Evolutionary conservation across 176 grass and related monocot genomes (phyloP).

Genomic region (Aegilops speltoides): DNA sequence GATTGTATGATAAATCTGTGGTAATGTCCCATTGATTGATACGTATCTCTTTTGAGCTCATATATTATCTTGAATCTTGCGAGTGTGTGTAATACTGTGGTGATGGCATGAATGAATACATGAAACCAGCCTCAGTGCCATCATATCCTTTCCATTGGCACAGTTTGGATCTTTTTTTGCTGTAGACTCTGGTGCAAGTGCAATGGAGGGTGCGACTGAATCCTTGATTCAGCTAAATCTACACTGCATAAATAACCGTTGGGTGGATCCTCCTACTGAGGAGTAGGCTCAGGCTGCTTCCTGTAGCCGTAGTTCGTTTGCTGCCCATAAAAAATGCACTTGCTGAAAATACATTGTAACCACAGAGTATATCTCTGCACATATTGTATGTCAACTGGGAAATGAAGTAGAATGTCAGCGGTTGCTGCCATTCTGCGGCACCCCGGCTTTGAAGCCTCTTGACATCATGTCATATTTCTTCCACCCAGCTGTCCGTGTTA

Average conservation of each 20-base stretch:
- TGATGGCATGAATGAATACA: constrained; percentile 1
- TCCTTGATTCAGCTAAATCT: constrained; percentile 90
- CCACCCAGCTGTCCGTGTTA: too few relatives aligned
- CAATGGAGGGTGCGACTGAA: constrained; percentile 83
- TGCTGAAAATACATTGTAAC: not conserved
- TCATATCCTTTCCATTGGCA: not conserved
- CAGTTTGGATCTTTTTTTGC: not conserved
- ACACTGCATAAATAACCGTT: constrained; percentile 56
- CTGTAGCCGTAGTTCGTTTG: constrained; percentile 30
- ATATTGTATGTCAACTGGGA: constrained; percentile 31
- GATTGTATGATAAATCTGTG: too few relatives aligned
- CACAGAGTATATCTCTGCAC: constrained; percentile 15
- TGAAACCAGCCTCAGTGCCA: not conserved
- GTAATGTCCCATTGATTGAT: too few relatives aligned
- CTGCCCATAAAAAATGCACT: not conserved
- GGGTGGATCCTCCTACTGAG: constrained; percentile 75
- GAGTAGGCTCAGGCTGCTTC: constrained; percentile 57
- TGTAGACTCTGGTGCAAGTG: constrained; percentile 68
- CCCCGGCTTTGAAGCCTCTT: not conserved
- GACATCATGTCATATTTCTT: not conserved
- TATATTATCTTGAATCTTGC: too few relatives aligned
- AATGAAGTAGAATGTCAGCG: constrained; percentile 27
- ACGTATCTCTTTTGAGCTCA: too few relatives aligned
- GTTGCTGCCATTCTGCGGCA: constrained; percentile 8
- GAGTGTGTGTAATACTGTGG: not conserved